Percentiles rank a stretch among this genome's conserved stretches.
Conservation (phyloP, 2,329 filamentous ascomycete species). For the Alternaria conjuncta region DNA sequence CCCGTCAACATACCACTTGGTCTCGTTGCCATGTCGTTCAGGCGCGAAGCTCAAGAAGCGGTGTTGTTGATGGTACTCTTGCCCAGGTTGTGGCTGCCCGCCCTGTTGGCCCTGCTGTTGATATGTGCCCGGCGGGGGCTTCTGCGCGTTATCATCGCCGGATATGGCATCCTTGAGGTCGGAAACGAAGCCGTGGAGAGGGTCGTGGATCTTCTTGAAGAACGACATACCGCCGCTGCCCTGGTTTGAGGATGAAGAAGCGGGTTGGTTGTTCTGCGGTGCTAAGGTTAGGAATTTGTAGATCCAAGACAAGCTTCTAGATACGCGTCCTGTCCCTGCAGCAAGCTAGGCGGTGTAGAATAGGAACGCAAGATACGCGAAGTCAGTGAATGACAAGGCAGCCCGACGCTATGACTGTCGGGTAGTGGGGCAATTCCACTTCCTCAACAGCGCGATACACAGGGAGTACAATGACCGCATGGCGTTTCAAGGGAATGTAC, state of each 20-base stretch:
- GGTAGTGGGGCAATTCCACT: slow-evolving; percentile 17
- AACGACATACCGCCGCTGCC: slow-evolving; percentile 49
- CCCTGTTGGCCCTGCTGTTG: slow-evolving; percentile 31
- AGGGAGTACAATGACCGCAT: slow-evolving; percentile 25
- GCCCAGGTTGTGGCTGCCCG: slow-evolving; percentile 32
- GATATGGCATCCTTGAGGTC: slow-evolving; percentile 59
- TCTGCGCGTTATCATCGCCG: slow-evolving; percentile 54
- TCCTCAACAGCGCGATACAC: slow-evolving; percentile 16
- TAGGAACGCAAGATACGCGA: slow-evolving; percentile 1
- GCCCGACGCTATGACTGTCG: slow-evolving; percentile 17
- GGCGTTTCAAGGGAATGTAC: slow-evolving; percentile 22
- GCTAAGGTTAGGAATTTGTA: not conserved
- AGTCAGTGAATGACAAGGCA: slow-evolving; percentile 10
- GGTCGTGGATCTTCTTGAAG: slow-evolving; percentile 63
- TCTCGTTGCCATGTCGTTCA: slow-evolving; percentile 71
- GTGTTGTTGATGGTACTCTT: slow-evolving; percentile 54
- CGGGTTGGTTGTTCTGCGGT: slow-evolving; percentile 26
- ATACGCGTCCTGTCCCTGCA: not conserved
- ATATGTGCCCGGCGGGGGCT: slow-evolving; percentile 45
- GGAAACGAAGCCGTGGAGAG: slow-evolving; percentile 58
- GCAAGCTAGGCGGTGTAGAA: slow-evolving; percentile 5
- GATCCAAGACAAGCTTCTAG: not conserved
- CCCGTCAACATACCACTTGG: slow-evolving; percentile 86
- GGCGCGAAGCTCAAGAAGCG: slow-evolving; percentile 73
- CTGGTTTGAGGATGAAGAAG: slow-evolving; percentile 34